Evolutionary conservation across 2,329 filamentous ascomycete genomes (phyloP).

Genomic region (Scortechinia acanthostroma): DNA sequence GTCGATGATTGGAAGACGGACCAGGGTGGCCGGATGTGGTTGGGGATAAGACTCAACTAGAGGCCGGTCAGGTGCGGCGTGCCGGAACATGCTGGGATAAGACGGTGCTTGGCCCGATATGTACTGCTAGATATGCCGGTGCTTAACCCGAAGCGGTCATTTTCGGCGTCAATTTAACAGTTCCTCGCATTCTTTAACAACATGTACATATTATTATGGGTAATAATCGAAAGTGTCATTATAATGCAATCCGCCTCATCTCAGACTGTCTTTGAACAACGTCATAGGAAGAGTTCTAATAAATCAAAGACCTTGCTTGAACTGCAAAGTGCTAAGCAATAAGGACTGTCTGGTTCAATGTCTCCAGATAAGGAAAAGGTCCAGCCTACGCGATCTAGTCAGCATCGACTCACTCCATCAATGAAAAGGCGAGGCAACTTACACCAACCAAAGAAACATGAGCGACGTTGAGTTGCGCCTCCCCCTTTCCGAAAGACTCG

Average conservation of each 20-base stretch:
- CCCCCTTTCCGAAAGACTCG: not conserved
- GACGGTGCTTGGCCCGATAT: not conserved
- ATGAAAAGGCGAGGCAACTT: not conserved
- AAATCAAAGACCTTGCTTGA: too few species aligned
- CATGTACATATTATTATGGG: too few species aligned
- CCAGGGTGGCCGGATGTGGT: conserved; percentile 3
- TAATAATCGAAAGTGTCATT: too few species aligned
- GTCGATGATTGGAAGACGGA: conserved; percentile 6
- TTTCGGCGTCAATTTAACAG: too few species aligned
- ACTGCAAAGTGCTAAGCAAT: too few species aligned
- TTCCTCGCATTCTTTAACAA: too few species aligned
- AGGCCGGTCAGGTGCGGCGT: not conserved
- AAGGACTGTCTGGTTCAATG: not conserved
- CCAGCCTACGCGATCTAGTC: not conserved
- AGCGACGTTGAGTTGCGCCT: not conserved
- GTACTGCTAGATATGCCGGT: too few species aligned
- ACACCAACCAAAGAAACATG: not conserved
- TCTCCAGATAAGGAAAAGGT: not conserved
- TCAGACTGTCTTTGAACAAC: too few species aligned
- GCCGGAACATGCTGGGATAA: not conserved
- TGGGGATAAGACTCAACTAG: conserved; percentile 4
- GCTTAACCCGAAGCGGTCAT: too few species aligned
- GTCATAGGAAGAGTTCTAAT: too few species aligned
- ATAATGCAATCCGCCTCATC: too few species aligned
- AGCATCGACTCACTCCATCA: not conserved